phyloP scores from a whole-genome alignment of 2,329 filamentous ascomycete species.

The Graphilbum ipis-grandicollis region DNA sequence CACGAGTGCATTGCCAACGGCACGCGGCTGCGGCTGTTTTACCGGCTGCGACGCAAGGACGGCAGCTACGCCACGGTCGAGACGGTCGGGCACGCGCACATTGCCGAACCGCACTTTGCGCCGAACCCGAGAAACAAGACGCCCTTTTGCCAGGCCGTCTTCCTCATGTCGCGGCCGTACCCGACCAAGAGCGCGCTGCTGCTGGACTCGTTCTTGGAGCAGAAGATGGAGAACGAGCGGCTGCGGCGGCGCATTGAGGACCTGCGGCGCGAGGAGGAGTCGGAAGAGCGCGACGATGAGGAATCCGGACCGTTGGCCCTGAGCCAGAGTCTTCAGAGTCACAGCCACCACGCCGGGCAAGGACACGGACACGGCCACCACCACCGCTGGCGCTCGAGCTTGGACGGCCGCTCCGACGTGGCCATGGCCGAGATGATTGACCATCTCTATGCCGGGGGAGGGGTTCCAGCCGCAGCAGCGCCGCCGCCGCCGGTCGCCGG shows the following conservation, averaged over 20 bases:
- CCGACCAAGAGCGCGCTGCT: constrained; percentile 73
- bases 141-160: constrained; percentile 71
- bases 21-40: constrained; percentile 69
- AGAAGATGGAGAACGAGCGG: constrained; percentile 91
- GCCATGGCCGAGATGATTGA: constrained; percentile 26
- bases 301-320: constrained; percentile 45
- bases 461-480: not conserved
- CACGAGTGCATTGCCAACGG: constrained; percentile 74
- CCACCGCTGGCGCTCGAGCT: constrained; percentile 4
- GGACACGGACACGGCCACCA: constrained; percentile 14
- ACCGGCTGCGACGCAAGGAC: constrained; percentile 54
- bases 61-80: constrained; percentile 68
- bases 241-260: constrained; percentile 71
- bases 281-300: constrained; percentile 57
- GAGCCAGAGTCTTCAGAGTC: constrained; percentile 38
- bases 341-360: too few species aligned
- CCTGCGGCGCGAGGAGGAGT: constrained; percentile 64
- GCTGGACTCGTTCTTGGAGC: constrained; percentile 84
- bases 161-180: constrained; percentile 83
- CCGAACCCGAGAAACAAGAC: constrained; percentile 46
- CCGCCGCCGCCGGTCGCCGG: not conserved
- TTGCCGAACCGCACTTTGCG: constrained; percentile 49
- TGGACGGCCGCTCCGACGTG: constrained; percentile 24
- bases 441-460: constrained; percentile 6
- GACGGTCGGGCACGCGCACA: constrained; percentile 81